These are phyloP conservation scores for Hyphopichia burtonii DNA, from an alignment of 1,139 yeast species.

Conservation along the genomic window DNA sequence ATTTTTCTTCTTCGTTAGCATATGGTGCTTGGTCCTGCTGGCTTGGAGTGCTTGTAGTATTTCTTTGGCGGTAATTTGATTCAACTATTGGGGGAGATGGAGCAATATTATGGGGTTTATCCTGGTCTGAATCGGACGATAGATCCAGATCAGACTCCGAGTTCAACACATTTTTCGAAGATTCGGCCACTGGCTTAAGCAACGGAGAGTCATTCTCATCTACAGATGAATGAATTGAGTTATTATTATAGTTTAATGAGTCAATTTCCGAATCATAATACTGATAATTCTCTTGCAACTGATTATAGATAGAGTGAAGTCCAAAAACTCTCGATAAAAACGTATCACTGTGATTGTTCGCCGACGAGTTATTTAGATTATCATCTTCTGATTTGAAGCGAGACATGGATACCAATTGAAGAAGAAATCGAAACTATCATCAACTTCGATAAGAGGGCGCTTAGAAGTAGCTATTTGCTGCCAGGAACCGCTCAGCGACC, in stretches of 20 bases:
- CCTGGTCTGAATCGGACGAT: conserved; percentile 17
- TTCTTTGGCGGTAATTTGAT: not conserved
- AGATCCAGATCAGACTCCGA: conserved; percentile 39
- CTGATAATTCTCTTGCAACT: conserved; percentile 37
- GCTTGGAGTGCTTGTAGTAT: not conserved
- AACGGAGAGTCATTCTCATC: conserved; percentile 8
- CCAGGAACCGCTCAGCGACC: too few species aligned
- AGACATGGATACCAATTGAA: not conserved
- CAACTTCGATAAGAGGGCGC: too few species aligned
- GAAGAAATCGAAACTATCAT: too few species aligned
- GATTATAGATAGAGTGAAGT: conserved; percentile 48
- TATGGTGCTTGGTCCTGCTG: too few species aligned
- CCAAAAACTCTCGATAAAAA: conserved; percentile 59
- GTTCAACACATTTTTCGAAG: conserved; percentile 19
- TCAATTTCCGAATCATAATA: conserved; percentile 40
- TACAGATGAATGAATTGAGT: not conserved
- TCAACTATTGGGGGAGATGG: not conserved
- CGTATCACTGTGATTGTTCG: conserved; percentile 34
- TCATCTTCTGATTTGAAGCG: not conserved
- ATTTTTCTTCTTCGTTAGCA: too few species aligned
- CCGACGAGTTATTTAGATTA: not conserved
- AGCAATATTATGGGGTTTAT: not conserved
- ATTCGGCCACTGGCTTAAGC: not conserved
- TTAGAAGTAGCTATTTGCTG: too few species aligned
- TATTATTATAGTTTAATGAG: conserved; percentile 2